Conservation (phyloP, 331 rosid genomes). For the Pyrus hybrid region DNA sequence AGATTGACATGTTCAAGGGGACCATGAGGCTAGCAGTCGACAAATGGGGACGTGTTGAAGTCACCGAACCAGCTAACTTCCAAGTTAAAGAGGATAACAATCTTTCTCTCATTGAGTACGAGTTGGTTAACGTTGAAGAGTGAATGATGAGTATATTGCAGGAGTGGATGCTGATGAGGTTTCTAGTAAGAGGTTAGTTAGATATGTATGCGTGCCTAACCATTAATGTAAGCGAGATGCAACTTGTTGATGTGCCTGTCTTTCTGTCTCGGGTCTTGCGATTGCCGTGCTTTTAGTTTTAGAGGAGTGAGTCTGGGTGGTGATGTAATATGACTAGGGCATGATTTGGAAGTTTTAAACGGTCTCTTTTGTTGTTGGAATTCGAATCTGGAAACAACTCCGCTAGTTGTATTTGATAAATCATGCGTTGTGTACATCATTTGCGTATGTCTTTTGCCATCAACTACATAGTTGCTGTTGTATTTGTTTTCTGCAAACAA, state of each 20-base stretch:
- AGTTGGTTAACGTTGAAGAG: conserved; percentile 64
- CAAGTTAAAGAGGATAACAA: conserved; percentile 73
- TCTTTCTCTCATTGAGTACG: conserved; percentile 78
- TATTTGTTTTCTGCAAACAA: not conserved
- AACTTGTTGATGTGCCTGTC: conserved; percentile 12
- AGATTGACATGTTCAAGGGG: conserved; percentile 94
- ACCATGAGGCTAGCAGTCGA: conserved; percentile 60
- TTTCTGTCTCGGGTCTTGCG: not conserved
- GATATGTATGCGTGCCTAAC: conserved; percentile 23
- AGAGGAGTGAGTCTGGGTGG: not conserved
- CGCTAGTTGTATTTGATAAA: not conserved
- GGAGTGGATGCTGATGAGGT: conserved; percentile 24
- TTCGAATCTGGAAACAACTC: not conserved
- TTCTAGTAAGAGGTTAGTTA: no score
- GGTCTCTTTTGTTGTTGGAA: not conserved
- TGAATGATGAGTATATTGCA: conserved; percentile 15
- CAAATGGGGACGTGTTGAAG: conserved; percentile 50
- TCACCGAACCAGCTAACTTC: conserved; percentile 59
- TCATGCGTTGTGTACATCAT: not conserved
- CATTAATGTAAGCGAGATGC: conserved; percentile 32
- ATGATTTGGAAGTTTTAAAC: not conserved
- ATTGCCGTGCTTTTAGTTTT: not conserved
- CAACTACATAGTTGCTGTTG: not conserved
- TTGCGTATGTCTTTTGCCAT: not conserved
- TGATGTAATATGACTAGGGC: not conserved